Evolutionary conservation across 495 filamentous ascomycete genomes (phyloP).

Genomic region (Penicillium pancosmium): DNA sequence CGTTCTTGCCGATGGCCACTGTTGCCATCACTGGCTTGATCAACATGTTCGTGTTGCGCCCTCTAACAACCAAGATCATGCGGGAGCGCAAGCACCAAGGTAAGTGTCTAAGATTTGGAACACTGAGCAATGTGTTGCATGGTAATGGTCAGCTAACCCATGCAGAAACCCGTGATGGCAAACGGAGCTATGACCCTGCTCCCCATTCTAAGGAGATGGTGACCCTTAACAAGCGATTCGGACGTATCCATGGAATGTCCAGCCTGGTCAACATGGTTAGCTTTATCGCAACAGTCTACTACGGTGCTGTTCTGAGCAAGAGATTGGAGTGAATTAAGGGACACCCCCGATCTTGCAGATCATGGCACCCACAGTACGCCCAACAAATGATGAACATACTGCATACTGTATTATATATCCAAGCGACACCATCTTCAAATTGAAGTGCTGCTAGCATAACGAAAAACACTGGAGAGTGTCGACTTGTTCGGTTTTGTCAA

Average conservation of each 20-base stretch:
- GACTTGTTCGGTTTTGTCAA: no score
- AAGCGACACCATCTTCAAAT: no score
- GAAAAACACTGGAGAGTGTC: no score
- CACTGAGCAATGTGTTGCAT: neutral
- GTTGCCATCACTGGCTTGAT: constrained; percentile 64
- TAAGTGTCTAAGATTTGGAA: constrained; percentile 35
- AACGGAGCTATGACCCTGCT: constrained; percentile 73
- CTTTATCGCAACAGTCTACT: constrained; percentile 66
- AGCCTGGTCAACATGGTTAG: constrained; percentile 72
- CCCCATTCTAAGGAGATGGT: constrained; percentile 82
- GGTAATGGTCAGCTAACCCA: constrained; percentile 4
- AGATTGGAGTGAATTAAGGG: constrained; percentile 43
- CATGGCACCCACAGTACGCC: neutral
- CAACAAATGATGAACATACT: no score
- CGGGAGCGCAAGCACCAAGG: constrained; percentile 74
- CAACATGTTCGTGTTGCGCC: constrained; percentile 71
- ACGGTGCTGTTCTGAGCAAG: constrained; percentile 70
- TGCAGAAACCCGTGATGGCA: constrained; percentile 76
- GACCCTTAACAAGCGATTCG: constrained; percentile 78
- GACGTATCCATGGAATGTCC: constrained; percentile 74
- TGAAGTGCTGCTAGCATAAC: no score
- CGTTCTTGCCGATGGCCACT: constrained; percentile 65
- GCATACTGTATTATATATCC: no score
- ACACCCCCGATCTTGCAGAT: neutral
- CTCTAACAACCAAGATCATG: constrained; percentile 72